These are phyloP conservation scores for Stemphylium lycopersici DNA, from an alignment of 2,329 filamentous ascomycete genomes.

Conservation along the genomic window DNA sequence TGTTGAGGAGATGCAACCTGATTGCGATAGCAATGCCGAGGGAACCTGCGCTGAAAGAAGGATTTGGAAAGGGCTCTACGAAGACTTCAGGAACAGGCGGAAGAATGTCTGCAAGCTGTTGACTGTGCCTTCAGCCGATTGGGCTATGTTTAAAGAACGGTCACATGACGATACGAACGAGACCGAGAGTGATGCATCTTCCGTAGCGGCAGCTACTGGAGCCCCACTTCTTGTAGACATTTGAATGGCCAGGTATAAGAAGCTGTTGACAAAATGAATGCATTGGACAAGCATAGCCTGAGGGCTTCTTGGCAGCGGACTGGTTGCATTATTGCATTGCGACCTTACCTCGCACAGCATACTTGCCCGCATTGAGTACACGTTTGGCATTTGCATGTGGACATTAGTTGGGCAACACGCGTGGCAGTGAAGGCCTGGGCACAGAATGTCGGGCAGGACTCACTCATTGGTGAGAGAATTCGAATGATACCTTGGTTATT, in stretches of 20 bases:
- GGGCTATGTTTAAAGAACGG: constrained; percentile 37
- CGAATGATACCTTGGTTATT: too few relatives aligned
- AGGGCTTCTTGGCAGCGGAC: neutral
- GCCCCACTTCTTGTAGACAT: neutral
- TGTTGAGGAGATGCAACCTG: constrained; percentile 53
- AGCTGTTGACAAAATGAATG: neutral
- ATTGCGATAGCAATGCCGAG: constrained; percentile 46
- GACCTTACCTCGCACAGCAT: too few relatives aligned
- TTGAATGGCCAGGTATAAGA: neutral
- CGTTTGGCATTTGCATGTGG: too few relatives aligned
- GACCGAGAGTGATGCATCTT: constrained; percentile 30
- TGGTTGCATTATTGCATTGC: too few relatives aligned
- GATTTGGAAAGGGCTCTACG: constrained; percentile 55
- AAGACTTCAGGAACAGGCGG: constrained; percentile 52
- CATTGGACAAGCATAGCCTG: too few relatives aligned
- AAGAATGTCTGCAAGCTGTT: constrained; percentile 50
- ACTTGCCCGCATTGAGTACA: too few relatives aligned
- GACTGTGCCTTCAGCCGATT: constrained; percentile 49
- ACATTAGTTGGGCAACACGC: too few relatives aligned
- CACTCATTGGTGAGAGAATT: too few relatives aligned
- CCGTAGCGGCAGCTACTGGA: constrained; percentile 10
- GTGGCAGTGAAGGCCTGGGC: too few relatives aligned
- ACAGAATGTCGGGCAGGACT: neutral
- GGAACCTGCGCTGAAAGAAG: constrained; percentile 47
- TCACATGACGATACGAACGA: constrained; percentile 28